Evolutionary conservation across 768 basidiomycete species (phyloP).

Genomic region (Hypholoma fasciculare): DNA sequence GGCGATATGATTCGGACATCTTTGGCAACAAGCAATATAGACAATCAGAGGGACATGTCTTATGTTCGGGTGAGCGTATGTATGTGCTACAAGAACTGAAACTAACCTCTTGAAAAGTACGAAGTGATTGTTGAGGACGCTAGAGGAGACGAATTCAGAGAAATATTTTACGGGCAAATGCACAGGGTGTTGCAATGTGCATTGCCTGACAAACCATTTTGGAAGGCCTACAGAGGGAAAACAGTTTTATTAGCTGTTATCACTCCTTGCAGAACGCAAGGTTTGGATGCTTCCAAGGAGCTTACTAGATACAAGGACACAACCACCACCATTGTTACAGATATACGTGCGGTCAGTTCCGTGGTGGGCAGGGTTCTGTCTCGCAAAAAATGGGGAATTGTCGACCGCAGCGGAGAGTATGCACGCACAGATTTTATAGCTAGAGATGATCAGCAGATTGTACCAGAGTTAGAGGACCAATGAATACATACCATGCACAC

Average conservation of each 20-base stretch:
- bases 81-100: too few relatives aligned
- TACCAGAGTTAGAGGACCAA: too few relatives aligned
- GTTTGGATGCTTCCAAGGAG: not conserved
- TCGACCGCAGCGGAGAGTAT: not conserved
- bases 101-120: not conserved
- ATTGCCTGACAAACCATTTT: not conserved
- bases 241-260: not conserved
- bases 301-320: not conserved
- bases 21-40: not conserved
- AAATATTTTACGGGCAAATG: not conserved
- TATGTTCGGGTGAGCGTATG: not conserved
- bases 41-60: not conserved
- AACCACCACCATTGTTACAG: not conserved
- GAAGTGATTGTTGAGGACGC: not conserved
- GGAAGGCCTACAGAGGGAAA: not conserved
- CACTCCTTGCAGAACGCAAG: not conserved
- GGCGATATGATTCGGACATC: not conserved
- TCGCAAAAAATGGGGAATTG: not conserved
- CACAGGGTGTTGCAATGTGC: not conserved
- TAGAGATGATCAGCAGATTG: too few relatives aligned
- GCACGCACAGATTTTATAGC: not conserved
- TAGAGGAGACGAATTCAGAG: not conserved
- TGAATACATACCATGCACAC: too few relatives aligned
- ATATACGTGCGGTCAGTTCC: not conserved
- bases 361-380: not conserved